These are phyloP conservation scores for Cystobasidium sp. DNA, from an alignment of 1,284 basidiomycete species.

Conservation along the genomic window DNA sequence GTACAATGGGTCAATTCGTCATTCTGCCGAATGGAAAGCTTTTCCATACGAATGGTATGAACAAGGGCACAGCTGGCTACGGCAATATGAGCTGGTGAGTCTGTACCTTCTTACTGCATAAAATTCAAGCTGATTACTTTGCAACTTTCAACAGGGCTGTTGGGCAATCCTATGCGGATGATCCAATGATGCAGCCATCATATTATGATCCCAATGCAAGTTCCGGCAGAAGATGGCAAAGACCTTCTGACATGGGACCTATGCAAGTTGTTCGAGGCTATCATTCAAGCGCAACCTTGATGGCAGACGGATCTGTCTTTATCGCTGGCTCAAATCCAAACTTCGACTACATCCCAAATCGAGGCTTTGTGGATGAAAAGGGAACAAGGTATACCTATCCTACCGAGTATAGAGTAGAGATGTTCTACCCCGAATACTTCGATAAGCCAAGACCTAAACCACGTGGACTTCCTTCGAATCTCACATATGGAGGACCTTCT, in stretches of 20 bases:
- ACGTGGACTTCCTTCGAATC: slow-evolving; percentile 69
- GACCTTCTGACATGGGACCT: slow-evolving; percentile 51
- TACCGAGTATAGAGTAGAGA: slow-evolving; percentile 51
- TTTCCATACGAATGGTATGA: slow-evolving; percentile 70
- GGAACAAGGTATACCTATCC: slow-evolving; percentile 34
- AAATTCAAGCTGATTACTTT: too few species aligned
- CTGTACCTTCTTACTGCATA: neutral
- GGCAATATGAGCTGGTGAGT: slow-evolving; percentile 54
- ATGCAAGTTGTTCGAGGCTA: slow-evolving; percentile 57
- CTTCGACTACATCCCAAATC: slow-evolving; percentile 47
- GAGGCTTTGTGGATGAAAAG: slow-evolving; percentile 26
- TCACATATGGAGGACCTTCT: slow-evolving; percentile 80
- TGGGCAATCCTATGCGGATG: slow-evolving; percentile 53
- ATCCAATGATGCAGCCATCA: slow-evolving; percentile 56
- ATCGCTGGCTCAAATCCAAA: slow-evolving; percentile 59
- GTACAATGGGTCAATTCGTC: slow-evolving; percentile 84
- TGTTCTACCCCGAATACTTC: slow-evolving; percentile 70
- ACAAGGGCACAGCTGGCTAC: slow-evolving; percentile 53
- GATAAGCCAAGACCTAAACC: slow-evolving; percentile 73
- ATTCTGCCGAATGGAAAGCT: slow-evolving; percentile 75
- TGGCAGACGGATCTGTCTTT: slow-evolving; percentile 59
- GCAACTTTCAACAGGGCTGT: slow-evolving; percentile 54
- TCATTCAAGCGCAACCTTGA: slow-evolving; percentile 59
- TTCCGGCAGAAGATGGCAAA: slow-evolving; percentile 55
- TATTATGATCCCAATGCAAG: slow-evolving; percentile 57